Percentiles rank a stretch among this genome's conserved stretches.
Evolutionary conservation across 345 rosid species (phyloP).

Genomic region (Cardamine occulta): DNA sequence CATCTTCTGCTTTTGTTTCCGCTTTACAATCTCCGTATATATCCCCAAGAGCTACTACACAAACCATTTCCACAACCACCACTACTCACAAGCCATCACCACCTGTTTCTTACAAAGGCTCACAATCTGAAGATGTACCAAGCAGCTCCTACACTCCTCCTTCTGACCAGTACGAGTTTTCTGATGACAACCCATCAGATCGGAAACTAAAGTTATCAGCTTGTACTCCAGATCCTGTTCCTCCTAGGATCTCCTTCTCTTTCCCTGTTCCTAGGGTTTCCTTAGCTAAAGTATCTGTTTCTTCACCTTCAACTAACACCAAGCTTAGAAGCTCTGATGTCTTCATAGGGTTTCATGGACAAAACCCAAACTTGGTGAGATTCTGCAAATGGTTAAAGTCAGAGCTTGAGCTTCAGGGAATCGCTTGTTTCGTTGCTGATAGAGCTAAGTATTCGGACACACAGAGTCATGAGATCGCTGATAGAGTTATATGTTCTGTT

Average conservation of each 20-base stretch:
- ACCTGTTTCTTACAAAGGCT: slow-evolving; percentile 52
- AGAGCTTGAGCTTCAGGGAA: slow-evolving; percentile 92
- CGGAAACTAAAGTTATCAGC: slow-evolving; percentile 62
- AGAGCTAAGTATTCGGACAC: slow-evolving; percentile 74
- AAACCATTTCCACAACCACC: slow-evolving; percentile 36
- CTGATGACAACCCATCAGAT: slow-evolving; percentile 63
- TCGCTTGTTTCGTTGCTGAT: slow-evolving; percentile 90
- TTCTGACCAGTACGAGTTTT: slow-evolving; percentile 78
- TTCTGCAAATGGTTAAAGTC: slow-evolving; percentile 96
- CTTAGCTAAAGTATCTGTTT: slow-evolving; percentile 66
- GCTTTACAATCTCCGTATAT: slow-evolving; percentile 94
- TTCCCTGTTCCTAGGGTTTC: slow-evolving; percentile 90
- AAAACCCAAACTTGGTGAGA: slow-evolving; percentile 74
- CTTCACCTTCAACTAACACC: slow-evolving; percentile 71
- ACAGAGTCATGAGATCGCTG: slow-evolving; percentile 89
- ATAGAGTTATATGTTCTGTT: slow-evolving; percentile 82
- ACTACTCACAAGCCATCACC: slow-evolving; percentile 52
- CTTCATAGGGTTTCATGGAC: slow-evolving; percentile 85
- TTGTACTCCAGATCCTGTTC: slow-evolving; percentile 64
- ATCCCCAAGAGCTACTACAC: slow-evolving; percentile 71
- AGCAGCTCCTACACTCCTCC: slow-evolving; percentile 94
- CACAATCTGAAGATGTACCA: slow-evolving; percentile 78
- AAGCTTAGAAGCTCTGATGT: slow-evolving; percentile 93
- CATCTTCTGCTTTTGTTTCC: slow-evolving; percentile 94
- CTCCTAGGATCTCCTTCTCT: slow-evolving; percentile 78